phyloP scores from a whole-genome alignment of 306 rosid species.

The Morella rubra region DNA sequence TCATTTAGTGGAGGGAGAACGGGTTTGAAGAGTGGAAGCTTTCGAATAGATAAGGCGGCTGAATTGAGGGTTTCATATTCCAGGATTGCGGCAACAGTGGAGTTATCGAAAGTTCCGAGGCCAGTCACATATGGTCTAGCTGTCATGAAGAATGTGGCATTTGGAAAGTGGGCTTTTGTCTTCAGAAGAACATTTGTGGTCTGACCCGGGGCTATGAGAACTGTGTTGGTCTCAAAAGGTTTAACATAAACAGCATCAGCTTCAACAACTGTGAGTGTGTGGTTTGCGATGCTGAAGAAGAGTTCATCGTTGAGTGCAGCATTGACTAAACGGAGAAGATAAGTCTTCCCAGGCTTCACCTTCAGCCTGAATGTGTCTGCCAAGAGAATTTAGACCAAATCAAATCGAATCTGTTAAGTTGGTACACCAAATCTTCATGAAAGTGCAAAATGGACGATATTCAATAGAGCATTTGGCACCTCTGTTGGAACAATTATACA shows the following conservation, averaged over 20 bases:
- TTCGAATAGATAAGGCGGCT: neutral
- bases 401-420: neutral
- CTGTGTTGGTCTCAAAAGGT: slow-evolving; percentile 5
- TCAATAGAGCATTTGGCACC: neutral
- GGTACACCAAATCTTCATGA: neutral
- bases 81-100: slow-evolving; percentile 1
- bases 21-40: slow-evolving; percentile 6
- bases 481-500: slow-evolving; percentile 6
- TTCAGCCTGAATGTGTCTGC: slow-evolving; percentile 16
- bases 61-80: neutral
- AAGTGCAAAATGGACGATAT: neutral
- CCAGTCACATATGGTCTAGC: slow-evolving; percentile 14
- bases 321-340: slow-evolving; percentile 1
- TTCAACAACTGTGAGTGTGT: slow-evolving; percentile 9
- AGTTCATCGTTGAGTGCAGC: slow-evolving; percentile 7
- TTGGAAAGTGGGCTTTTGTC: slow-evolving; percentile 9
- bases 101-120: neutral
- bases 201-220: slow-evolving; percentile 10
- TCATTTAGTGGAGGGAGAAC: slow-evolving; percentile 7
- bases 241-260: slow-evolving; percentile 11
- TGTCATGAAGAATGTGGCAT: slow-evolving; percentile 13
- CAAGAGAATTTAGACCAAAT: neutral
- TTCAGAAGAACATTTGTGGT: slow-evolving; percentile 14
- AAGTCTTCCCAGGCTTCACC: slow-evolving; percentile 11
- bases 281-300: slow-evolving; percentile 19